Base-by-base conservation (phyloP, 352 stramenopile species). In the Globisporangium camurandrum region DNA sequence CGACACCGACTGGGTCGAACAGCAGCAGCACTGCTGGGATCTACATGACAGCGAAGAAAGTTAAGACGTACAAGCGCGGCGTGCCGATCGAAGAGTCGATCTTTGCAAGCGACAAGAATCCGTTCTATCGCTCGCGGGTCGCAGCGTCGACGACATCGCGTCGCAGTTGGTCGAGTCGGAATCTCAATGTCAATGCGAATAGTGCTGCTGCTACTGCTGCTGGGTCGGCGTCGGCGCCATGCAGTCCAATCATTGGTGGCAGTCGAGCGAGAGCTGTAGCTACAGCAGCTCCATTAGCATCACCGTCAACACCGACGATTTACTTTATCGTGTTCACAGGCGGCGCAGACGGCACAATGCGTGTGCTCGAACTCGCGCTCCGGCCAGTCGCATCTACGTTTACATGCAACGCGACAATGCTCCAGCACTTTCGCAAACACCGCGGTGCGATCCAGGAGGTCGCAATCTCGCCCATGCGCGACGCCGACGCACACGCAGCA, bases 271-370 rank as follows among this genome's bases (percentile, higher is more conserved):
- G 19, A 5, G 43, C 19, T 11, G 17, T 11, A 5, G 46, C 54
- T 1, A 31, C 33, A 9, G 33, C 24, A n/a, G n/a, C n/a, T n/a
- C n/a, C n/a, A n/a, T n/a, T n/a, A n/a, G n/a, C n/a, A n/a, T n/a
- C n/a, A n/a, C 9, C 30, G 30, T 16, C 8, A 16, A 34, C 30
- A 16, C 1, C 30, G 30, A 34, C 30, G 30, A 57, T 86, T 12
- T 55, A 71, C 42, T 82, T 88, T 22, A 67, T 88, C 54, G 64
- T 88, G 2, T 90, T 90, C 51, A 84, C 61, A 11, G 79, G 79
- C 8, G 77, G 76, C 42, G 64, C 68, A 43, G 74, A 88, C 33
- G 79, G 79, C 16, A 57, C 77, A 16, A 34, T 90, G 23, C 64
- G 49, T 16, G 68, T 90, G 14, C 71, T 77, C 2, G 74, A 88